These are phyloP conservation scores for Hypoxylon fuscum DNA, from an alignment of 495 filamentous ascomycete species.

Conservation along the genomic window DNA sequence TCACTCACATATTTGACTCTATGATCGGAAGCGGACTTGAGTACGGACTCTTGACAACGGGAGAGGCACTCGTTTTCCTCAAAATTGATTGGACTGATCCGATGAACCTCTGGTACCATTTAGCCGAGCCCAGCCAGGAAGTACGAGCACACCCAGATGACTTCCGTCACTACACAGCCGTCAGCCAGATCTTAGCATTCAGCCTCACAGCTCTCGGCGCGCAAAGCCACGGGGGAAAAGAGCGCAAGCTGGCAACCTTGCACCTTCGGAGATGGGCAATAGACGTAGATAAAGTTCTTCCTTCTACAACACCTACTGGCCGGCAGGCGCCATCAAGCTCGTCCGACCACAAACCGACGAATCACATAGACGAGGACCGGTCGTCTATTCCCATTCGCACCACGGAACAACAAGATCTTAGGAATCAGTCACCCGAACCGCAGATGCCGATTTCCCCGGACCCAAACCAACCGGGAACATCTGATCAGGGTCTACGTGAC, in stretches of 20 bases:
- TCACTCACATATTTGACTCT: slow-evolving; percentile 56
- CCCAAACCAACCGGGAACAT: too few species aligned
- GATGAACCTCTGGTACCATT: slow-evolving; percentile 32
- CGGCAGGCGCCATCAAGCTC: too few species aligned
- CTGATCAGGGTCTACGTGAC: not conserved
- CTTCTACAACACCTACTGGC: slow-evolving; percentile 14
- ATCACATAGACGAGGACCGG: too few species aligned
- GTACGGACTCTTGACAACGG: slow-evolving; percentile 53
- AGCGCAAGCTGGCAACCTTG: slow-evolving; percentile 9
- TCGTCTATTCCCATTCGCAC: too few species aligned
- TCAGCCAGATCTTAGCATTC: slow-evolving; percentile 54
- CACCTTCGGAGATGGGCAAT: slow-evolving; percentile 10
- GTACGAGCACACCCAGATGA: slow-evolving; percentile 7
- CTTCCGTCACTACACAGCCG: slow-evolving; percentile 46
- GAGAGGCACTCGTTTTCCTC: slow-evolving; percentile 57
- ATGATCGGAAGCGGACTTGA: slow-evolving; percentile 52
- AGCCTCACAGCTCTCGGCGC: slow-evolving; percentile 41
- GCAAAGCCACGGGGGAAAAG: slow-evolving; percentile 21
- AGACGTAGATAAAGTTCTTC: slow-evolving; percentile 18
- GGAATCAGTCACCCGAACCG: not conserved
- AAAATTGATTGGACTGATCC: slow-evolving; percentile 48
- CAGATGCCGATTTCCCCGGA: too few species aligned
- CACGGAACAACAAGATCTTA: too few species aligned
- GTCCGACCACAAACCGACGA: too few species aligned
- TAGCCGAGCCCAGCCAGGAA: slow-evolving; percentile 31